phyloP scores from a whole-genome alignment of 2,329 filamentous ascomycete species.

The Sporothrix pallida region DNA sequence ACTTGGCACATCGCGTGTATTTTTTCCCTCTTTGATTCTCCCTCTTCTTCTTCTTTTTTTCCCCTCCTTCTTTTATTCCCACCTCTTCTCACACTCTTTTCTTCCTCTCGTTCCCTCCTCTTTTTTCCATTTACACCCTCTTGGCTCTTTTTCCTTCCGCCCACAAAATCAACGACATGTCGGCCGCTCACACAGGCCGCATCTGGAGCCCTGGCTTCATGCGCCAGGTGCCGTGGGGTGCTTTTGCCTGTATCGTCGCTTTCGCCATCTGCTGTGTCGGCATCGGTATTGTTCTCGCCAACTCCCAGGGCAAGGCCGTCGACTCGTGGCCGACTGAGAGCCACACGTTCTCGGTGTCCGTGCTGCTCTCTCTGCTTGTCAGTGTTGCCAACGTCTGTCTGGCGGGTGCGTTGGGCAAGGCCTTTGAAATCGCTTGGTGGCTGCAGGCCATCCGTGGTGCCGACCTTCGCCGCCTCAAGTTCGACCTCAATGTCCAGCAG shows the following conservation, averaged over 20 bases:
- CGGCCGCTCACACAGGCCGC: background rate
- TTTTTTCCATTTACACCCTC: too few species aligned
- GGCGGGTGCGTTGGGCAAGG: slow-evolving; percentile 7
- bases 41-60: background rate
- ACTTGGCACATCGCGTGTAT: background rate
- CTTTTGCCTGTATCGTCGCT: background rate
- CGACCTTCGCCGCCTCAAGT: slow-evolving; percentile 28
- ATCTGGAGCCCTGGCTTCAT: slow-evolving; percentile 11
- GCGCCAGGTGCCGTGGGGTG: slow-evolving; percentile 18
- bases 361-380: slow-evolving; percentile 26
- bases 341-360: slow-evolving; percentile 2
- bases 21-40: background rate
- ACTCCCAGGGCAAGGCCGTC: background rate
- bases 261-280: slow-evolving; percentile 24
- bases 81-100: background rate
- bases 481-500: slow-evolving; percentile 24
- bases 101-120: background rate
- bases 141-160: background rate
- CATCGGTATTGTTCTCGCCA: slow-evolving; percentile 11
- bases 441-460: slow-evolving; percentile 26
- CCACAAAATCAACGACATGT: background rate
- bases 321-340: slow-evolving; percentile 1
- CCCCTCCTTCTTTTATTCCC: background rate
- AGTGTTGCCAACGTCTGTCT: slow-evolving; percentile 27
- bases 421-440: slow-evolving; percentile 29